phyloP scores from a whole-genome alignment of 176 grass and related monocot species.

The Oryza nivara region DNA sequence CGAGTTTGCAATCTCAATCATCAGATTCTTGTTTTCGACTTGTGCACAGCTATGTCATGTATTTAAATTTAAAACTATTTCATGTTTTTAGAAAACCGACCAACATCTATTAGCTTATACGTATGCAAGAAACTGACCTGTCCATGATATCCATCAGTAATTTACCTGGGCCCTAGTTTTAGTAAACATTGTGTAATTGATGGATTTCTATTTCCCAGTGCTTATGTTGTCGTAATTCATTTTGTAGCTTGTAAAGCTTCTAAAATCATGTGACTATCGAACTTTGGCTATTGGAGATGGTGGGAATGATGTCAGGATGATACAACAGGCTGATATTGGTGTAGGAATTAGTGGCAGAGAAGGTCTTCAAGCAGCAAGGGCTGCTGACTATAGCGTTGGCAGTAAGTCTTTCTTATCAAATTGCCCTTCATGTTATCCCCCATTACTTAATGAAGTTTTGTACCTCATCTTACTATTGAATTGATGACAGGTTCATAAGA shows the following conservation, averaged over 20 bases:
- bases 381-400: conserved; percentile 96
- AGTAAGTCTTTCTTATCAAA: conserved; percentile 60
- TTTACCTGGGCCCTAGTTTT: conserved; percentile 8
- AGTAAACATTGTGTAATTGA: neutral
- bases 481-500: neutral
- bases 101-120: neutral
- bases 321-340: conserved; percentile 95
- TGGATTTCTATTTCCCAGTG: conserved; percentile 25
- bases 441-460: conserved; percentile 34
- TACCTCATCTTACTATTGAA: neutral
- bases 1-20: neutral
- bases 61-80: neutral
- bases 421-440: conserved; percentile 1
- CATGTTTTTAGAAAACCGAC: neutral
- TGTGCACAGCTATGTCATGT: conserved; percentile 2
- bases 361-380: conserved; percentile 98
- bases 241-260: conserved; percentile 79
- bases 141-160: neutral
- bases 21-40: neutral
- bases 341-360: conserved; percentile 96
- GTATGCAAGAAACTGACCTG: neutral
- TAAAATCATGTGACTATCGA: conserved; percentile 98
- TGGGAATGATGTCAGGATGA: conserved; percentile 99
- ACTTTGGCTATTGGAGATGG: conserved; percentile 98
- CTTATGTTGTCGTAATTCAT: conserved; percentile 22